Conservation (phyloP, 163 green algal species). For the Scenedesmus sp. region DNA sequence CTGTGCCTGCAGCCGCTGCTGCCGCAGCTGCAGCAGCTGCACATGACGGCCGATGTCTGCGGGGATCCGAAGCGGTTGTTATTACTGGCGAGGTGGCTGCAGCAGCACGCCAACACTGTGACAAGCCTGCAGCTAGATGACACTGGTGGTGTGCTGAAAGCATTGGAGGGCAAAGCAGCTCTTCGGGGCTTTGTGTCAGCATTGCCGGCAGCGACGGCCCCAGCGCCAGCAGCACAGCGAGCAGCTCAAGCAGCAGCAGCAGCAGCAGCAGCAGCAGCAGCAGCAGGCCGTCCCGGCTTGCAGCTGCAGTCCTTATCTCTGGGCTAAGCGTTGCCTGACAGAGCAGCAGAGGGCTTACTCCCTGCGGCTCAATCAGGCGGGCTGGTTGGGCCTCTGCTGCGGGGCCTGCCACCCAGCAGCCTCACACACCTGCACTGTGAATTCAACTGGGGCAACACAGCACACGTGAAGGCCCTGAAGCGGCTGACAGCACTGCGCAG, state of each 20-base stretch:
- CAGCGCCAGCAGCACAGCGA: background rate
- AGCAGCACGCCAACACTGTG: background rate
- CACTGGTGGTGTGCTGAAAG: background rate
- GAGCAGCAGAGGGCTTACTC: background rate
- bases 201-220: no score
- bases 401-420: background rate
- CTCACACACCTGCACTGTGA: background rate
- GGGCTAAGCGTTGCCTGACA: background rate
- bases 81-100: background rate
- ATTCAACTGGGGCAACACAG: background rate
- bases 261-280: constrained; percentile 9
- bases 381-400: background rate
- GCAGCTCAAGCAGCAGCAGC: background rate
- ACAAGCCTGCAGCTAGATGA: background rate
- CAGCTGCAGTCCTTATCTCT: background rate
- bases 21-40: background rate
- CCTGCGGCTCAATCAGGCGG: background rate
- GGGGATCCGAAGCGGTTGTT: no score
- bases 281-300: background rate
- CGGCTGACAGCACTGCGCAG: background rate
- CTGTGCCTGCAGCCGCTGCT: background rate
- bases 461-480: background rate
- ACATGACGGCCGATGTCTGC: no score
- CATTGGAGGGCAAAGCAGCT: no score
- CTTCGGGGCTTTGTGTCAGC: no score